Percentiles rank a stretch among this genome's conserved stretches.
Evolutionary conservation across 1,284 basidiomycete genomes (phyloP).

Genomic region (Abortiporus biennis): DNA sequence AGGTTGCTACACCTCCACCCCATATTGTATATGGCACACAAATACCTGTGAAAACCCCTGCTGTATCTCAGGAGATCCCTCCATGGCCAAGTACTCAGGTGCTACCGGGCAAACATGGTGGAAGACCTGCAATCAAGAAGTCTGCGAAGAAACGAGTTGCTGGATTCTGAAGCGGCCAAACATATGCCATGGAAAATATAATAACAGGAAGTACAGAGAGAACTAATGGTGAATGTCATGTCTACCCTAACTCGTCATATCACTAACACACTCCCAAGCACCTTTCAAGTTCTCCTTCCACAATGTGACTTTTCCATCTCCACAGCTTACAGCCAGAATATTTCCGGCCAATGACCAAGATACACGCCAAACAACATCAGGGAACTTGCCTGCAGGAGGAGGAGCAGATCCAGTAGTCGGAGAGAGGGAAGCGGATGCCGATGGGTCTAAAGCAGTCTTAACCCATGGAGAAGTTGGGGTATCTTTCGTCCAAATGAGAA

Average conservation of each 20-base stretch:
- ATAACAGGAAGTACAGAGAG: neutral
- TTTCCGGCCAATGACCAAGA: slow-evolving; percentile 98
- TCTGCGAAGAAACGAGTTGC: slow-evolving; percentile 63
- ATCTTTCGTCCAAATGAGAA: slow-evolving; percentile 93
- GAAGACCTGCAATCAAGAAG: slow-evolving; percentile 44
- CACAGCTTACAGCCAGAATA: slow-evolving; percentile 94
- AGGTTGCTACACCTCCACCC: slow-evolving; percentile 2
- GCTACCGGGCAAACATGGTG: slow-evolving; percentile 67
- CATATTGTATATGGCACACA: too few relatives aligned
- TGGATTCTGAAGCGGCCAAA: slow-evolving; percentile 69
- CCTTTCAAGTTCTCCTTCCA: slow-evolving; percentile 98
- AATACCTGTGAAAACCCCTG: slow-evolving; percentile 9
- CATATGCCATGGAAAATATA: neutral
- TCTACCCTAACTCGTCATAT: slow-evolving; percentile 71
- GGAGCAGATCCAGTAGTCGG: slow-evolving; percentile 36
- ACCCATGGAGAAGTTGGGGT: slow-evolving; percentile 76
- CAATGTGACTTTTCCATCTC: slow-evolving; percentile 95
- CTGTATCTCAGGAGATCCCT: neutral
- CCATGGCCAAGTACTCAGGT: slow-evolving; percentile 60
- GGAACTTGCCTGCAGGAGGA: slow-evolving; percentile 69
- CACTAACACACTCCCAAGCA: slow-evolving; percentile 93
- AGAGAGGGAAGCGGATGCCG: slow-evolving; percentile 45
- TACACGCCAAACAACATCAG: slow-evolving; percentile 95
- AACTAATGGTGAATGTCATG: too few relatives aligned
- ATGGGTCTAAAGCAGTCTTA: slow-evolving; percentile 81